phyloP scores from a whole-genome alignment of 1,139 yeast species.

The Kodamaea ohmeri region DNA sequence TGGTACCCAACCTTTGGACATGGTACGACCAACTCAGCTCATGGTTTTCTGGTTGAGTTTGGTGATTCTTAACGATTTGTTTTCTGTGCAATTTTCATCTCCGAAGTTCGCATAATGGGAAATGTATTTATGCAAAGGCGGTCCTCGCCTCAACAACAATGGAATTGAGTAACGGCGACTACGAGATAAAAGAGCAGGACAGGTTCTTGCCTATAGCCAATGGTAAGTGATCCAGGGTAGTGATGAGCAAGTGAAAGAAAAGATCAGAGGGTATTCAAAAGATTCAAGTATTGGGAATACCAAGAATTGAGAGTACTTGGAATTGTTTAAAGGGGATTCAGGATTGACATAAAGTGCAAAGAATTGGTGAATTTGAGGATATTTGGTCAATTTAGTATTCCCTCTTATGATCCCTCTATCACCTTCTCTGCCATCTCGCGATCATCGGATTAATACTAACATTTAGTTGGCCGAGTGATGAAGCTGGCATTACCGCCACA shows the following conservation, averaged over 20 bases:
- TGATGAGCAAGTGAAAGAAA: not conserved
- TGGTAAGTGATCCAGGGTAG: constrained; percentile 31
- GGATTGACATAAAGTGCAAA: too few species aligned
- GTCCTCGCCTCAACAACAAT: not conserved
- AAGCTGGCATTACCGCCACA: constrained; percentile 44
- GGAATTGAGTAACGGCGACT: constrained; percentile 6
- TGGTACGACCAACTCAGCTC: too few species aligned
- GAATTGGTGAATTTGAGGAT: too few species aligned
- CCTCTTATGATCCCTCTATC: too few species aligned
- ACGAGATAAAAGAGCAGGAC: constrained; percentile 70
- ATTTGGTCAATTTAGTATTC: too few species aligned
- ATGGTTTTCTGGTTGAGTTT: too few species aligned
- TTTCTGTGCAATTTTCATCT: constrained; percentile 1
- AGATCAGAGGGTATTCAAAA: too few species aligned
- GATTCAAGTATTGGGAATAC: not conserved
- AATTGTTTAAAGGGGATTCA: too few species aligned
- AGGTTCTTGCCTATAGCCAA: constrained; percentile 86
- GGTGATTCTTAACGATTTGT: too few species aligned
- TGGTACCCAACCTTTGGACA: too few species aligned
- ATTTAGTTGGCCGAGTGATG: constrained; percentile 34
- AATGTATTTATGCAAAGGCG: constrained; percentile 2
- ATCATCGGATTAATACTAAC: constrained; percentile 10
- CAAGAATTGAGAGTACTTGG: too few species aligned
- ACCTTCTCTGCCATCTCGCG: too few species aligned
- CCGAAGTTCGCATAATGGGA: constrained; percentile 4